Evolutionary conservation across 2,329 filamentous ascomycete species (phyloP), one percentile per base, ranked within the genome.

Genomic region (Diplocarpon mali): DNA sequence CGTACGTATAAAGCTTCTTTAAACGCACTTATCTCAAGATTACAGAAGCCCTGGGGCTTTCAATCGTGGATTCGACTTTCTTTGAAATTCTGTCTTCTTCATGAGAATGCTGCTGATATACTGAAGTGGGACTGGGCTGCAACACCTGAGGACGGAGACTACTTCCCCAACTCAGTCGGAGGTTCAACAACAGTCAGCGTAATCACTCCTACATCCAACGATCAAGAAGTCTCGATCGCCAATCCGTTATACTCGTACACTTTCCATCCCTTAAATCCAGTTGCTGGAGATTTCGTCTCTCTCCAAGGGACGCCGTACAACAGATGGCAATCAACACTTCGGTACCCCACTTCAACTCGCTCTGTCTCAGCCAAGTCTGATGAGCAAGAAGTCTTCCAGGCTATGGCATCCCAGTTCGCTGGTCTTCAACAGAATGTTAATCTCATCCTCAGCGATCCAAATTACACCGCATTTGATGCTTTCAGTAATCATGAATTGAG

Each of bases 401-500:
- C 54, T 7, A 49, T 56, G 45, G 35, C 37, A 15, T 50, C 53
- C 10, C 51, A 56, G 45, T 55, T 55, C 13, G 41, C 48, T 17
- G 42, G 49, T 16, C 43, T 54, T 14, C 53, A 56, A 30, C 48
- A 47, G 9, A 54, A 53, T 31, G 40, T 57, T 10, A 52, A 55
- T 24, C 47, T 57, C 12, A 42, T 57, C 7, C 46, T 57, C 43
- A 56, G 45, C n/a, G 55, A 56, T 38, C 55, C 79, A 7, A 76
- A 73, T 46, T 85, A 84, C 59, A 69, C 72, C 39, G 73, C 83
- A 51, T 85, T 80, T 58, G 75, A 75, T 15, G 68, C 73, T 15
- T 85, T 87, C 58, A 79, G 79, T 56, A 87, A 80, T 57, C 78
- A 85, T 56, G 73, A 71, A 1, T 80, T 73, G 72, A 68, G 69